phyloP scores from a whole-genome alignment of 768 basidiomycete genomes.

The Suillus subalutaceus region DNA sequence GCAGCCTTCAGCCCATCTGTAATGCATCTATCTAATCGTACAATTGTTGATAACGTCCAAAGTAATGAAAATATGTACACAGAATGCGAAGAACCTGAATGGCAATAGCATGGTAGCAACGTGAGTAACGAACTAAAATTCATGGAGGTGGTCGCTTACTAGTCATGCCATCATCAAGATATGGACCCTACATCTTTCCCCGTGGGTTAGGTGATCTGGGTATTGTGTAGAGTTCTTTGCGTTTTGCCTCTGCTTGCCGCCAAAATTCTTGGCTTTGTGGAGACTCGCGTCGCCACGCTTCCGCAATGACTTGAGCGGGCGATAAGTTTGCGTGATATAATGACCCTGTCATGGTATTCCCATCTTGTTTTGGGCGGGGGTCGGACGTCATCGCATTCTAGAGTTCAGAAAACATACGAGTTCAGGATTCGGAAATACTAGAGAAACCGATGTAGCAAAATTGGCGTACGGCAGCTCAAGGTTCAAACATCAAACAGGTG shows the following conservation, averaged over 20 bases:
- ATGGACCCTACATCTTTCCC: conserved; percentile 54
- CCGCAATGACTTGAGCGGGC: conserved; percentile 66
- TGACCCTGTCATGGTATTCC: conserved; percentile 26
- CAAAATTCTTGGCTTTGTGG: conserved; percentile 60
- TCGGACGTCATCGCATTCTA: conserved; percentile 41
- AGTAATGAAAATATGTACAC: conserved; percentile 30
- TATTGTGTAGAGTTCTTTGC: conserved; percentile 46
- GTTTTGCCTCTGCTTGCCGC: conserved; percentile 56
- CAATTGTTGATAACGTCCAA: conserved; percentile 27
- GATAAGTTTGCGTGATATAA: conserved; percentile 38
- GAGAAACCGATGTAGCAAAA: conserved; percentile 33
- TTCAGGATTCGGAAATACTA: conserved; percentile 26
- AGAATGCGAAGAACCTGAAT: conserved; percentile 29
- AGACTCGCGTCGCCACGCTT: conserved; percentile 70
- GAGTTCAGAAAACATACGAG: conserved; percentile 28
- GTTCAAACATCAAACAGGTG: conserved; percentile 35
- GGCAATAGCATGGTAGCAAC: conserved; percentile 8
- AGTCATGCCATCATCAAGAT: conserved; percentile 19
- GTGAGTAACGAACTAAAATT: conserved; percentile 7
- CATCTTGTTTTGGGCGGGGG: conserved; percentile 38
- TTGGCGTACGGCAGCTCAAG: conserved; percentile 41
- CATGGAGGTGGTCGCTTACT: conserved; percentile 17
- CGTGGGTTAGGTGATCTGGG: conserved; percentile 38
- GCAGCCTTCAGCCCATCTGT: conserved; percentile 17
- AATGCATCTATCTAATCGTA: conserved; percentile 24